Conservation (phyloP, 2,329 filamentous ascomycete genomes). For the Sporothrix protearum region DNA sequence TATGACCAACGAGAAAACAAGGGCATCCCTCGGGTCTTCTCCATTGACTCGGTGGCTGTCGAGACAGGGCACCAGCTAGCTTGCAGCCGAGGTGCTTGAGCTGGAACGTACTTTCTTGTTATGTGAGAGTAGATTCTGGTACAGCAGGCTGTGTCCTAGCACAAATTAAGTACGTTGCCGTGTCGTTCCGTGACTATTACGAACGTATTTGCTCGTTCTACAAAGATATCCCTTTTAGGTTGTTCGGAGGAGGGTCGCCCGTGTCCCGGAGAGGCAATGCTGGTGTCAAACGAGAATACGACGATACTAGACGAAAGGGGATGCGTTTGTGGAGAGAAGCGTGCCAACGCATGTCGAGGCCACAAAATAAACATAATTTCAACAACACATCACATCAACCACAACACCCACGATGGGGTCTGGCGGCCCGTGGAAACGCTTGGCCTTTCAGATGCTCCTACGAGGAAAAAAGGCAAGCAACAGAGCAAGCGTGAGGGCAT, state of each 20-base stretch:
- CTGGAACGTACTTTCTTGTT: neutral
- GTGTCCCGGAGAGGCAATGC: neutral
- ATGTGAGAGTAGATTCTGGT: no score
- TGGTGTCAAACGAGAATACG: conserved; percentile 1
- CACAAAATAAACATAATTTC: neutral
- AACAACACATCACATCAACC: neutral
- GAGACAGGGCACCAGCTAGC: neutral
- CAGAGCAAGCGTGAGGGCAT: neutral
- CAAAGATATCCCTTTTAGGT: neutral
- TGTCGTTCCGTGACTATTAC: no score
- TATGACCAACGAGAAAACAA: neutral
- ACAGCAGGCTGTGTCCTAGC: no score
- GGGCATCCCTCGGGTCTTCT: neutral
- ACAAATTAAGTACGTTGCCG: no score
- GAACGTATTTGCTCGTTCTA: neutral
- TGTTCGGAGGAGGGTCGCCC: neutral
- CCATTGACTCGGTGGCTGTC: neutral
- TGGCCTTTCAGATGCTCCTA: neutral
- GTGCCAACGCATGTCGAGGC: no score
- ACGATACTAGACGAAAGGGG: neutral
- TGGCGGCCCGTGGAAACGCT: neutral
- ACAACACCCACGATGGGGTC: neutral
- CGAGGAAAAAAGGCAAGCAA: neutral
- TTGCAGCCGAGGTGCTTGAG: conserved; percentile 1
- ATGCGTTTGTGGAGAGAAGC: neutral